Percentiles rank a stretch among this genome's conserved stretches.
Conservation (phyloP, 2,329 filamentous ascomycete genomes). For the Cytospora schulzeri region DNA sequence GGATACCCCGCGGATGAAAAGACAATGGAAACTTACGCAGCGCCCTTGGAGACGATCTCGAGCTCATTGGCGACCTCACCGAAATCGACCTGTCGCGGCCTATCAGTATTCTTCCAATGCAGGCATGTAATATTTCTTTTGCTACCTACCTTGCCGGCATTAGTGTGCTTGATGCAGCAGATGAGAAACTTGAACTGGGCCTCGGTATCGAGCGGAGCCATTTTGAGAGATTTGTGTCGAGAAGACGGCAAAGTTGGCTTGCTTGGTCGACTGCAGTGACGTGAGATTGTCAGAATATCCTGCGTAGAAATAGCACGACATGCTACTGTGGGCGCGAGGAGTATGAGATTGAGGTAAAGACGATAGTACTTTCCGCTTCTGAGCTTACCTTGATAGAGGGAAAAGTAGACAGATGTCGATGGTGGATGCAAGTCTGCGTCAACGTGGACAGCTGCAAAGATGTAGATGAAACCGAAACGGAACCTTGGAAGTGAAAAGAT, state of each 20-base stretch:
- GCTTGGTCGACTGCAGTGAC: slow-evolving; percentile 14
- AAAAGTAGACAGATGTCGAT: neutral
- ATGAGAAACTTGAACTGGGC: slow-evolving; percentile 67
- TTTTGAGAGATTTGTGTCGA: slow-evolving; percentile 37
- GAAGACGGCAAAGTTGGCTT: slow-evolving; percentile 14
- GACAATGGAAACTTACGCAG: slow-evolving; percentile 59
- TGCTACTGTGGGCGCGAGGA: neutral
- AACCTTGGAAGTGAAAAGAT: neutral
- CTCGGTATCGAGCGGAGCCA: slow-evolving; percentile 55
- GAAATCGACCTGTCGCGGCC: slow-evolving; percentile 61
- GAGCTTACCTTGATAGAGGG: neutral
- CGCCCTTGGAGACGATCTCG: slow-evolving; percentile 64
- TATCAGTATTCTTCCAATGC: slow-evolving; percentile 18
- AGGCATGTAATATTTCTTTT: neutral
- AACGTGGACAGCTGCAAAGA: neutral
- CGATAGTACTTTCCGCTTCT: neutral
- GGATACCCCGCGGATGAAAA: slow-evolving; percentile 3
- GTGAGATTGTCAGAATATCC: slow-evolving; percentile 6
- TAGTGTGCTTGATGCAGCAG: slow-evolving; percentile 63
- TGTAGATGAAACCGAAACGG: neutral
- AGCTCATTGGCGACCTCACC: slow-evolving; percentile 65
- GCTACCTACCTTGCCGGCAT: slow-evolving; percentile 57
- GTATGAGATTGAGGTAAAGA: neutral
- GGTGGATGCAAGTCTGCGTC: neutral
- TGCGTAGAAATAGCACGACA: neutral